phyloP scores from a whole-genome alignment of 106 monocot genomes.

The Acorus gramineus region DNA sequence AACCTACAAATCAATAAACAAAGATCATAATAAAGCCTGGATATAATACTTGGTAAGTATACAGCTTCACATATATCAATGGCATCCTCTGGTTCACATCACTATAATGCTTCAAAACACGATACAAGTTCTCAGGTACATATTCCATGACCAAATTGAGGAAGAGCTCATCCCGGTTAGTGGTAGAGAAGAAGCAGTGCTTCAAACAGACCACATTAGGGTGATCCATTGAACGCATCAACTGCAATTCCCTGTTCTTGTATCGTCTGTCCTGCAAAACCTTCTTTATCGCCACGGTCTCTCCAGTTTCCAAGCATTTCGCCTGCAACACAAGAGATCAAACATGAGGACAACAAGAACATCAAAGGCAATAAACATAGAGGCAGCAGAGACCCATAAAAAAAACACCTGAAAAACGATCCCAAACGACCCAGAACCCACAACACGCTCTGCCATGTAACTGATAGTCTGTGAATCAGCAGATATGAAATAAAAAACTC shows the following conservation, averaged over 20 bases:
- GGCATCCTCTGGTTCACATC: slow-evolving; percentile 54
- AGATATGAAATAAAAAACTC: no score
- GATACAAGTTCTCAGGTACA: slow-evolving; percentile 42
- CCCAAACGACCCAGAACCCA: slow-evolving; percentile 55
- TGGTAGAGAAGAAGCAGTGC: slow-evolving; percentile 59
- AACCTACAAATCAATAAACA: background rate
- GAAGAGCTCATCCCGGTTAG: slow-evolving; percentile 55
- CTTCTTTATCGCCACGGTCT: slow-evolving; percentile 38
- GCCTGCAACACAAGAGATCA: slow-evolving; percentile 13
- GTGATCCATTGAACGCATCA: slow-evolving; percentile 60
- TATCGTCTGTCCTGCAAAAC: slow-evolving; percentile 52
- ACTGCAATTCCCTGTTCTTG: slow-evolving; percentile 50
- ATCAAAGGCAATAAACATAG: background rate
- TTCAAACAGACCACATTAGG: slow-evolving; percentile 54
- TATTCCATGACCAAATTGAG: slow-evolving; percentile 63
- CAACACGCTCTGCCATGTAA: slow-evolving; percentile 67
- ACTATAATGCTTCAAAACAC: slow-evolving; percentile 58
- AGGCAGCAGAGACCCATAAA: background rate
- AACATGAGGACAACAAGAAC: background rate
- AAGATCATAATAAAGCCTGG: background rate
- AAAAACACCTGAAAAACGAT: slow-evolving; percentile 48
- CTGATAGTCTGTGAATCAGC: slow-evolving; percentile 34
- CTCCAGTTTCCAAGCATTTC: slow-evolving; percentile 53
- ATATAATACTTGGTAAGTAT: slow-evolving; percentile 42
- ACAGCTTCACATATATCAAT: slow-evolving; percentile 61